Evolutionary conservation across 805 yeast species (phyloP), one percentile per base, ranked within the genome.

Genomic region (Jamesozyma piceae): DNA sequence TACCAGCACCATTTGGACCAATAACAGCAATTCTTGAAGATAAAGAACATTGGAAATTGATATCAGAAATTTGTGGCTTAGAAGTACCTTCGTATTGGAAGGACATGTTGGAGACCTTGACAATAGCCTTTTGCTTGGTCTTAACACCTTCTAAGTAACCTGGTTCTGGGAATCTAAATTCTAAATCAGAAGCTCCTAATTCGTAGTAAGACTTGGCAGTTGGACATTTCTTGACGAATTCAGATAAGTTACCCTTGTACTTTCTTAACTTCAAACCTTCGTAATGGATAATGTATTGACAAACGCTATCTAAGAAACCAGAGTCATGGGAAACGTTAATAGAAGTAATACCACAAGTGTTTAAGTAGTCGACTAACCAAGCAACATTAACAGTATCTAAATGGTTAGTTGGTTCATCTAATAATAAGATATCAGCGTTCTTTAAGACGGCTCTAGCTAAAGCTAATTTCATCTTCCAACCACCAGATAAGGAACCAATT

Each of bases 1-100:
- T 92, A 83, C 98, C 98, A 68, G 98, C 98, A 86, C 98, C 98
- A 74, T 92, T 92, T 73, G 98, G 98, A 73, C 98, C 98, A 77
- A 92, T 90, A 69, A 92, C 97, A 60, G 98, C 98, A 85, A 92
- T 92, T 83, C 98, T 90, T 38, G 98, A 90, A 51, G 97, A 90
- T 67, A 92, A 78, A 53, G 98, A 92, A 80, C 96, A 88, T 79
- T 92, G 97, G 97, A 92, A 92, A 71, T 82, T 81, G 60, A 92
- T 81, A 73, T 85, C 88, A 47, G 67, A 50, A 61, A 92, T 76
- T 78, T 92, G 98, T 63, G 98, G 98, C 75, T 85, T 88, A 58
- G 83, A 47, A 57, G 98, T 90, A 79, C 98, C 98, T 71, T 95
- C 95, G 77, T 92, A 92, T 81, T 90, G 97, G 97, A 92, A 92